Conservation (phyloP, 345 rosid species). For the Gossypium australe region DNA sequence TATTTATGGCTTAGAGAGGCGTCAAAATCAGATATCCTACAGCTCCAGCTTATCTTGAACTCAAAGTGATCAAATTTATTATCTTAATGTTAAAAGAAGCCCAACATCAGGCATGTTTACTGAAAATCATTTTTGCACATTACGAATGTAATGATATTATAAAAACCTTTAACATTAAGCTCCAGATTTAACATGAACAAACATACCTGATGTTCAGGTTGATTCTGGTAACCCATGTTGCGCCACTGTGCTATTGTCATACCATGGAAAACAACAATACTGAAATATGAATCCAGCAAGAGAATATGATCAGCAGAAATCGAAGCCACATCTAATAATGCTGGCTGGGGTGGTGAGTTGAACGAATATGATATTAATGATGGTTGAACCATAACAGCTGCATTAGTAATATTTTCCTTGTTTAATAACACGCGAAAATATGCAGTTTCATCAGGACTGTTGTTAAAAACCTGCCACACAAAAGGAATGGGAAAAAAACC, state of each 20-base stretch:
- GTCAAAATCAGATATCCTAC: not conserved
- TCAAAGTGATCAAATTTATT: not conserved
- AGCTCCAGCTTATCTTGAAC: not conserved
- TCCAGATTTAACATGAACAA: not conserved
- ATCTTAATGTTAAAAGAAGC: not conserved
- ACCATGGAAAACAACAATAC: slow-evolving; percentile 95
- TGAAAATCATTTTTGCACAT: not conserved
- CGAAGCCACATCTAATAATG: slow-evolving; percentile 93
- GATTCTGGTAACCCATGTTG: slow-evolving; percentile 78
- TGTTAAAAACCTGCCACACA: slow-evolving; percentile 19
- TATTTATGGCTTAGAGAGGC: not conserved
- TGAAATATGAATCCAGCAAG: slow-evolving; percentile 89
- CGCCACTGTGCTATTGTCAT: slow-evolving; percentile 99
- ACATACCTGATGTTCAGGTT: slow-evolving; percentile 81
- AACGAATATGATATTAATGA: slow-evolving; percentile 47
- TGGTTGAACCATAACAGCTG: slow-evolving; percentile 99
- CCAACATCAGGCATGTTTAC: not conserved
- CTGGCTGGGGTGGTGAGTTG: slow-evolving; percentile 74
- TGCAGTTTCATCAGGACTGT: slow-evolving; percentile 95
- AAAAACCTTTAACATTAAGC: not conserved
- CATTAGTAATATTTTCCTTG: slow-evolving; percentile 86
- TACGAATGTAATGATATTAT: not conserved
- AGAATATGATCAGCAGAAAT: slow-evolving; percentile 88
- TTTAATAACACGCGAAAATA: slow-evolving; percentile 90
- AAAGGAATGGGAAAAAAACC: slow-evolving; percentile 1